A percentile compares a stretch with the other conserved stretches of the same genome.
Evolutionary conservation across 805 yeast genomes (phyloP).

Genomic region (Grigorovia yakushimaensis): DNA sequence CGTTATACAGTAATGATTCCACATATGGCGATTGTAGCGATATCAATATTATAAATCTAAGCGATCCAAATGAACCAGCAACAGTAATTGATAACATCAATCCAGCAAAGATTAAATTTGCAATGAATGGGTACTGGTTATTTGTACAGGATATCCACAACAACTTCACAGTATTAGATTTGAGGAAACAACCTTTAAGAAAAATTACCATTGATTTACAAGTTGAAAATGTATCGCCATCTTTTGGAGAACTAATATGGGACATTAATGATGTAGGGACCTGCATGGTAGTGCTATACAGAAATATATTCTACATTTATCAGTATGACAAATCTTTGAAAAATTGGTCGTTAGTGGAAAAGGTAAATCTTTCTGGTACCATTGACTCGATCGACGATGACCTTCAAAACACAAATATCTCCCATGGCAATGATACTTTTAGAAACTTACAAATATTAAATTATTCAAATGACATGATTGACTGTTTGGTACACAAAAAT

Average conservation of each 20-base stretch:
- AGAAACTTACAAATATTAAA: background rate
- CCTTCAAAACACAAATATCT: too few species aligned
- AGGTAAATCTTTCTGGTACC: too few species aligned
- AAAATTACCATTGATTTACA: background rate
- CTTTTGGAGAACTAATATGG: background rate
- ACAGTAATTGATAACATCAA: constrained; percentile 6
- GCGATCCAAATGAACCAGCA: constrained; percentile 8
- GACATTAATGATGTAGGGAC: background rate
- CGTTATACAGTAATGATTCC: constrained; percentile 9
- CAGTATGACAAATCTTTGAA: background rate
- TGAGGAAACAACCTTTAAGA: background rate
- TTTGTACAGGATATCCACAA: constrained; percentile 6
- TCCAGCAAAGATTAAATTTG: constrained; percentile 13
- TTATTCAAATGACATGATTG: background rate
- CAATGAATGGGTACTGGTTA: constrained; percentile 28
- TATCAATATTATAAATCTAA: constrained; percentile 10
- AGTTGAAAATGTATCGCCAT: background rate
- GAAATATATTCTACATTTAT: background rate
- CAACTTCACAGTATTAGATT: background rate
- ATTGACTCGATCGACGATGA: too few species aligned
- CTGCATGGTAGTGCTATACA: background rate
- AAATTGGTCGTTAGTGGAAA: background rate
- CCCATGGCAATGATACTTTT: too few species aligned
- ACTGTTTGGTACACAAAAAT: background rate
- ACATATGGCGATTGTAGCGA: background rate